These are phyloP conservation scores for Coprinopsis sp. DNA, from an alignment of 768 basidiomycete genomes.

Conservation along the genomic window DNA sequence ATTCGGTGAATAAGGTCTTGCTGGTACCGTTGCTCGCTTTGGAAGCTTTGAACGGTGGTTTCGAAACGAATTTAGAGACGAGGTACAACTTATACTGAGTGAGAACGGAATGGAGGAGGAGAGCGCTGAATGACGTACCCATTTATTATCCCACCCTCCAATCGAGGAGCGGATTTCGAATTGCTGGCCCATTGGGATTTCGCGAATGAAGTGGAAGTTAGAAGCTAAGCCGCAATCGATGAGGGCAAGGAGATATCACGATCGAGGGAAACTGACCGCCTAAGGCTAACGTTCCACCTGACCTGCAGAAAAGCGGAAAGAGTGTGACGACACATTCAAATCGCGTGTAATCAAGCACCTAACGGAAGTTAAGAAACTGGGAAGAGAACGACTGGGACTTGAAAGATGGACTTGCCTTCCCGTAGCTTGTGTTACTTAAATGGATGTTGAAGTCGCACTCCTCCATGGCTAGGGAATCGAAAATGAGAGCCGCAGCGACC, in stretches of 20 bases:
- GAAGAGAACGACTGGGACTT: background rate
- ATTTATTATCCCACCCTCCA: conserved; percentile 73
- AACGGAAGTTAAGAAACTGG: background rate
- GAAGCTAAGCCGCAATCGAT: conserved; percentile 37
- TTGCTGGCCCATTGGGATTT: conserved; percentile 57
- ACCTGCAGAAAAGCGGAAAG: conserved; percentile 54
- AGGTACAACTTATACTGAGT: conserved; percentile 48
- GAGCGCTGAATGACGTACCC: conserved; percentile 42
- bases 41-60: background rate
- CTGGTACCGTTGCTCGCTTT: background rate
- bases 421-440: conserved; percentile 78
- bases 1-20: conserved; percentile 31
- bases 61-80: conserved; percentile 52
- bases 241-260: conserved; percentile 16
- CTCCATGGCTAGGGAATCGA: conserved; percentile 52
- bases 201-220: conserved; percentile 63
- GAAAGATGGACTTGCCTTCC: conserved; percentile 47
- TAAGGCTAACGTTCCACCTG: conserved; percentile 60
- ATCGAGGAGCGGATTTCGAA: conserved; percentile 60
- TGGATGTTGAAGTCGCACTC: conserved; percentile 74
- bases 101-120: background rate
- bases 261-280: conserved; percentile 39
- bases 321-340: conserved; percentile 42
- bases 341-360: conserved; percentile 45
- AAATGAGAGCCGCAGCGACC: background rate